phyloP scores from a whole-genome alignment of 768 basidiomycete species.

The Paxillus rubicundulus region DNA sequence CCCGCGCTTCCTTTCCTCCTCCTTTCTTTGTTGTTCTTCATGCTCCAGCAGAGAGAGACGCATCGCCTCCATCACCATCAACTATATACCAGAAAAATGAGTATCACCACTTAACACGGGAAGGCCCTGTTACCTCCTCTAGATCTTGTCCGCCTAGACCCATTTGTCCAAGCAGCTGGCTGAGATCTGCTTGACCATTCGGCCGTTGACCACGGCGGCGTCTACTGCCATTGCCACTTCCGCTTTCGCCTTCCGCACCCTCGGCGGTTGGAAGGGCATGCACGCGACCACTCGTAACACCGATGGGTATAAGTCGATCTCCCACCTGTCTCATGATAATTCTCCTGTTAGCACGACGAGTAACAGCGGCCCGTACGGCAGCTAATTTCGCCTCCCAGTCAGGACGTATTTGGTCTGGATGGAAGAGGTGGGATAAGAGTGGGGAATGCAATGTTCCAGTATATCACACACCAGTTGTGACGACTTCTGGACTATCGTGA shows the following conservation, averaged over 20 bases:
- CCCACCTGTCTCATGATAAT: conserved; percentile 99
- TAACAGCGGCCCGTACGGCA: conserved; percentile 90
- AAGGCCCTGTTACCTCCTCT: conserved; percentile 69
- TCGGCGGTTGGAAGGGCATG: conserved; percentile 64
- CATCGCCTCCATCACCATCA: conserved; percentile 99
- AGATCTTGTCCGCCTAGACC: conserved; percentile 83
- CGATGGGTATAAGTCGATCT: conserved; percentile 94
- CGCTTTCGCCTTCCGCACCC: conserved; percentile 42
- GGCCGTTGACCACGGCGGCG: conserved; percentile 58
- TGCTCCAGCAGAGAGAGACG: conserved; percentile 90
- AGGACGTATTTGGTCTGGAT: conserved; percentile 88
- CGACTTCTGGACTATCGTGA: conserved; percentile 84
- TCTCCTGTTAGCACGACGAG: conserved; percentile 91
- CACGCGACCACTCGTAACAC: conserved; percentile 86
- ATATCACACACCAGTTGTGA: conserved; percentile 70
- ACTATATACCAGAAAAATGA: conserved; percentile 40
- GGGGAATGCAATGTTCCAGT: conserved; percentile 1
- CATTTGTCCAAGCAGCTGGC: conserved; percentile 59
- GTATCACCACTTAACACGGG: conserved; percentile 9
- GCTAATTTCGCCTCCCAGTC: conserved; percentile 98
- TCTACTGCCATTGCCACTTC: conserved; percentile 44
- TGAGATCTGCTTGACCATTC: conserved; percentile 53
- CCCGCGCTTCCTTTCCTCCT: conserved; percentile 65
- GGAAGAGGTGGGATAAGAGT: conserved; percentile 7
- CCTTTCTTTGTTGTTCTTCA: conserved; percentile 85